These are phyloP conservation scores for Amphibolis antarctica DNA, from an alignment of 106 monocot species.

Conservation along the genomic window DNA sequence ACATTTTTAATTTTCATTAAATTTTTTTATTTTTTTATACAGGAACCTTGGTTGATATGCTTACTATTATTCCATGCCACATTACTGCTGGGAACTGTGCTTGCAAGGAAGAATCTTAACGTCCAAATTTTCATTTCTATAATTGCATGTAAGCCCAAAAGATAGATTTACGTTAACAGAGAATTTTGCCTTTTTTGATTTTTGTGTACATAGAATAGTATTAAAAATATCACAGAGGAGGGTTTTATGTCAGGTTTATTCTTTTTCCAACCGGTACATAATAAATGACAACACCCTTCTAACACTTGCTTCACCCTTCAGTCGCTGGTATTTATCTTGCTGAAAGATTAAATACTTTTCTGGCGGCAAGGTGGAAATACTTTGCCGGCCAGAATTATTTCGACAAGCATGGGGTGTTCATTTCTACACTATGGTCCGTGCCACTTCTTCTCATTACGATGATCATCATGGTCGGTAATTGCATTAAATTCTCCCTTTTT, in stretches of 20 bases:
- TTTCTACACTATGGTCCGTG: slow-evolving; percentile 87
- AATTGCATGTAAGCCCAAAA: slow-evolving; percentile 47
- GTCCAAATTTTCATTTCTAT: slow-evolving; percentile 56
- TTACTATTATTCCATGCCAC: slow-evolving; percentile 45
- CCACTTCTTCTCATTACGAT: slow-evolving; percentile 64
- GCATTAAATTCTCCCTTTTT: not conserved
- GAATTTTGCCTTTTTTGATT: not conserved
- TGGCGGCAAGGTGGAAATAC: slow-evolving; percentile 66
- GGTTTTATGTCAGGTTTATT: not conserved
- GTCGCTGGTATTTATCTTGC: slow-evolving; percentile 85
- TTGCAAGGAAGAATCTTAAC: slow-evolving; percentile 70
- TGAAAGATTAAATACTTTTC: slow-evolving; percentile 62
- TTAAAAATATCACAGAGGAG: too few relatives aligned
- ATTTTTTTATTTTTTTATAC: not conserved
- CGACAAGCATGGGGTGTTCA: slow-evolving; percentile 71
- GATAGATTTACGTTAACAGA: not conserved
- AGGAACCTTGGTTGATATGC: slow-evolving; percentile 73
- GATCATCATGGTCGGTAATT: slow-evolving; percentile 54
- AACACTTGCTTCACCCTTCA: slow-evolving; percentile 20
- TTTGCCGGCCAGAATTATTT: slow-evolving; percentile 86
- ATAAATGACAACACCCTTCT: not conserved
- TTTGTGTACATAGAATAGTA: too few relatives aligned
- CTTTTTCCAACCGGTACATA: not conserved
- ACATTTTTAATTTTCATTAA: too few relatives aligned
- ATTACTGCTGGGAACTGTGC: slow-evolving; percentile 38